Evolutionary conservation across 345 rosid species (phyloP).

Genomic region (Hibiscus trionum): DNA sequence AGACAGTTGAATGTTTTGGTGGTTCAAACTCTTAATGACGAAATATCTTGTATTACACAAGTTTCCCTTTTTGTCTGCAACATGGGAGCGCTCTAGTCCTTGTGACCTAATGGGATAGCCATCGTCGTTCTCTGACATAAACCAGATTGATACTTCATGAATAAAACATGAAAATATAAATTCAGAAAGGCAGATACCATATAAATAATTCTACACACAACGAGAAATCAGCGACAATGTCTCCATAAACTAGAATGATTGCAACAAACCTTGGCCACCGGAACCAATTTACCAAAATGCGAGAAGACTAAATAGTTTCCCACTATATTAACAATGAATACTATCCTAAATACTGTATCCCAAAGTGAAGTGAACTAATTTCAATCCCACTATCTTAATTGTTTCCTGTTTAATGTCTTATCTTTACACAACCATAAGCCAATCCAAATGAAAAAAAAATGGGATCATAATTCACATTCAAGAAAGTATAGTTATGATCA

Average conservation of each 20-base stretch:
- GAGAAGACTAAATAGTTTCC: not conserved
- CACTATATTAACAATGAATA: not conserved
- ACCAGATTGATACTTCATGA: not conserved
- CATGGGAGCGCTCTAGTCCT: constrained; percentile 29
- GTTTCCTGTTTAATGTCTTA: not conserved
- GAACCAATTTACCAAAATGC: not conserved
- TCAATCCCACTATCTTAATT: not conserved
- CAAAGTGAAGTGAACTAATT: not conserved
- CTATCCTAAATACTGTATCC: not conserved
- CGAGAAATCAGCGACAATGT: not conserved
- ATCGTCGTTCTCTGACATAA: constrained; percentile 53
- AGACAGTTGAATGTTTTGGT: constrained; percentile 69
- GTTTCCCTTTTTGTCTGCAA: constrained; percentile 33
- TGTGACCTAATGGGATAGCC: constrained; percentile 36
- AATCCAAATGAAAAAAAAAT: not conserved
- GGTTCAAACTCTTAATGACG: constrained; percentile 89
- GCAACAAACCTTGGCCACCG: not conserved
- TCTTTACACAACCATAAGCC: not conserved
- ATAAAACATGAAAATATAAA: not conserved
- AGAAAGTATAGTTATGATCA: not conserved
- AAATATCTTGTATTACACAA: constrained; percentile 65
- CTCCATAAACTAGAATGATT: not conserved
- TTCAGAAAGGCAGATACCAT: too few species aligned
- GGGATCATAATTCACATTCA: not conserved
- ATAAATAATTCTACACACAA: not conserved